Conservation (phyloP, 345 rosid genomes). For the Salix suchowensis region DNA sequence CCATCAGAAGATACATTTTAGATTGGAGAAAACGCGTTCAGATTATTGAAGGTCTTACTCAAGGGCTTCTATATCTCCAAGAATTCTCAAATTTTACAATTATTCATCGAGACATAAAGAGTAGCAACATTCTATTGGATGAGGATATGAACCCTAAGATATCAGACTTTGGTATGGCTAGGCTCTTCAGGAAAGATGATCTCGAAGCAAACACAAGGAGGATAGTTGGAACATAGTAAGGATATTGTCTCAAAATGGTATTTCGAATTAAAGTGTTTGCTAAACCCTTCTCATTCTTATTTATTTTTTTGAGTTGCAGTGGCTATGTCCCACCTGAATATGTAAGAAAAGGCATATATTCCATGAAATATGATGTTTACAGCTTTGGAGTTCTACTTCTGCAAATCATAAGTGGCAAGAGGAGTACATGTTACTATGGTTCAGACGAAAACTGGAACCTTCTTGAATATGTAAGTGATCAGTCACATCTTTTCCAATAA, state of each 20-base stretch:
- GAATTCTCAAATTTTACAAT: constrained; percentile 46
- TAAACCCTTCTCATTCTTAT: neutral
- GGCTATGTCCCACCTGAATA: constrained; percentile 55
- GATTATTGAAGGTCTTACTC: constrained; percentile 42
- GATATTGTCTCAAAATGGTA: too few relatives aligned
- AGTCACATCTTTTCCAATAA: constrained; percentile 6
- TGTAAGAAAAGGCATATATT: constrained; percentile 39
- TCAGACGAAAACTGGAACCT: neutral
- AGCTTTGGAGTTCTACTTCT: constrained; percentile 52
- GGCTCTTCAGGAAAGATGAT: constrained; percentile 31
- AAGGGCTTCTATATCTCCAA: constrained; percentile 49
- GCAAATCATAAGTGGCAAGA: constrained; percentile 47
- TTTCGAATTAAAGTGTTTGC: too few relatives aligned
- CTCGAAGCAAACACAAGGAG: constrained; percentile 35
- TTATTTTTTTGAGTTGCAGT: constrained; percentile 13
- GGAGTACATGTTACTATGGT: constrained; percentile 25
- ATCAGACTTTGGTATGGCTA: constrained; percentile 46
- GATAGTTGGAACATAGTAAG: constrained; percentile 46
- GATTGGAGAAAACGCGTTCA: constrained; percentile 33
- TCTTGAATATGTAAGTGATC: constrained; percentile 10
- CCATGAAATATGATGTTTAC: constrained; percentile 45
- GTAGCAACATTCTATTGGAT: constrained; percentile 41
- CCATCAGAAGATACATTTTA: constrained; percentile 1
- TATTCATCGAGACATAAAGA: constrained; percentile 43
- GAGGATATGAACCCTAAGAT: constrained; percentile 37